Evolutionary conservation across 495 filamentous ascomycete genomes (phyloP).

Genomic region (Penicillium paxilli): DNA sequence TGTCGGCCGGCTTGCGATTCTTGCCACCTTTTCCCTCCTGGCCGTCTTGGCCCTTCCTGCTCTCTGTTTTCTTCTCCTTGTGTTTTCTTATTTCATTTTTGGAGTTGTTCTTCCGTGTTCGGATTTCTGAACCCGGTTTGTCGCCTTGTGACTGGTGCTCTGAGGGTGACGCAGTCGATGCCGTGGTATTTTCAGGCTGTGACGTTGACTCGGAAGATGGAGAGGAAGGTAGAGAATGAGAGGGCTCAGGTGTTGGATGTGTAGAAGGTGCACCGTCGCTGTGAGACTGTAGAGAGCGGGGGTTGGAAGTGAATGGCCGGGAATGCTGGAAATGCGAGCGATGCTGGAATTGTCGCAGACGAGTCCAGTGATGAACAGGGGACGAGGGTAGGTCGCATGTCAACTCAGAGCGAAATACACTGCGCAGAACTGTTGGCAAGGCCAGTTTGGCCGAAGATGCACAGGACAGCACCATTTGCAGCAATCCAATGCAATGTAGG

Average conservation of each 20-base stretch:
- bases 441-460: constrained; percentile 24
- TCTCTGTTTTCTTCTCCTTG: not conserved
- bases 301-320: constrained; percentile 15
- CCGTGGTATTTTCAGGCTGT: not conserved
- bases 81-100: not conserved
- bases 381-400: constrained; percentile 8
- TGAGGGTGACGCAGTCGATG: not conserved
- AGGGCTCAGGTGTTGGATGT: not conserved
- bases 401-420: constrained; percentile 25
- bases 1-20: constrained; percentile 1
- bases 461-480: constrained; percentile 22
- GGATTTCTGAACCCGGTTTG: not conserved
- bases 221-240: not conserved
- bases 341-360: not conserved
- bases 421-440: constrained; percentile 22
- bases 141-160: not conserved
- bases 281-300: not conserved
- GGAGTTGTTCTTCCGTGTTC: not conserved
- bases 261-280: not conserved
- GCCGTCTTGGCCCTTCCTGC: not conserved
- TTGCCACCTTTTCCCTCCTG: not conserved
- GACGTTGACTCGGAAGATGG: not conserved
- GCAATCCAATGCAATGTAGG: not conserved
- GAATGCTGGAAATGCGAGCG: constrained; percentile 1
- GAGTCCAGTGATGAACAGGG: not conserved